Evolutionary conservation across 1,284 basidiomycete genomes (phyloP).

Genomic region (Austropuccinia psidii): DNA sequence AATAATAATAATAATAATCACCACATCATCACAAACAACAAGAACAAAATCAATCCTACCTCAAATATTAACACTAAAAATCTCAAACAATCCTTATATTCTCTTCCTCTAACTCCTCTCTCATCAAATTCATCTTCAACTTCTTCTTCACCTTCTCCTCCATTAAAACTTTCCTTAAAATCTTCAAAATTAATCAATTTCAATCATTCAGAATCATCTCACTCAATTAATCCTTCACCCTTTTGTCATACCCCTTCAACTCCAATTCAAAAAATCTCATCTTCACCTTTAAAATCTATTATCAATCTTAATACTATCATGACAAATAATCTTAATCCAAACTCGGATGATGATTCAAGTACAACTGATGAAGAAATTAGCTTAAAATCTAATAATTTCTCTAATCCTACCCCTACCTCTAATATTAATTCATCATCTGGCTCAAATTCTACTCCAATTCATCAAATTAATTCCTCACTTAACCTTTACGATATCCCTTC

Average conservation of each 20-base stretch:
- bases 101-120: not conserved
- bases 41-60: not conserved
- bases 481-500: constrained; percentile 11
- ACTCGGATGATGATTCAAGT: constrained; percentile 31
- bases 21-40: no score
- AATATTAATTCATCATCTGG: not conserved
- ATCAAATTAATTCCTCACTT: constrained; percentile 1
- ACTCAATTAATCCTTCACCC: no score
- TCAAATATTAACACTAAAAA: not conserved
- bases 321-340: constrained; percentile 1
- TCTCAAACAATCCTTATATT: not conserved
- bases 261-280: not conserved
- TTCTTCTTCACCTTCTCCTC: not conserved
- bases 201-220: not conserved
- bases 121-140: constrained; percentile 14
- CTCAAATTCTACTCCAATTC: not conserved
- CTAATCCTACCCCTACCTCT: not conserved
- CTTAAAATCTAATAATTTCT: not conserved
- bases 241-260: not conserved
- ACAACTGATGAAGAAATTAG: not conserved
- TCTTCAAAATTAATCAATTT: no score
- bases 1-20: not conserved
- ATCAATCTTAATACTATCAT: no score
- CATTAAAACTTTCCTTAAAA: not conserved
- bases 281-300: no score